A percentile compares a stretch with the other conserved stretches of the same genome.
phyloP scores from a whole-genome alignment of 208 protist species.

The Vickermania spadyakhi region DNA sequence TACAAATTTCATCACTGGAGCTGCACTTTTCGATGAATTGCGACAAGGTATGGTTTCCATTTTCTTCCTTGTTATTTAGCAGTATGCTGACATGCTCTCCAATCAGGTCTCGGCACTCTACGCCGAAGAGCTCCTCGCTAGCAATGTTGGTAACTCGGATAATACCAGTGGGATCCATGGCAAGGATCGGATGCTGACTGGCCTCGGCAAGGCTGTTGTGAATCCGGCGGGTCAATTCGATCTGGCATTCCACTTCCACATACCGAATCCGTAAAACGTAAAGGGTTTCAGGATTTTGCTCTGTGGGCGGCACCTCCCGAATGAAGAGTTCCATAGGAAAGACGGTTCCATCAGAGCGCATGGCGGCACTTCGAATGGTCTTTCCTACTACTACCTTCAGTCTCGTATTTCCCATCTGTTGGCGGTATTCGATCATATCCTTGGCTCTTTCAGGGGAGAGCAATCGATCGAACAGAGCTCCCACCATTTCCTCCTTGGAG shows the following conservation, averaged over 20 bases:
- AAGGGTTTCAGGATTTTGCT: background rate
- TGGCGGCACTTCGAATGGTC: conserved; percentile 7
- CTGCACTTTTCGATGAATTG: background rate
- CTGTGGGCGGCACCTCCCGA: conserved; percentile 14
- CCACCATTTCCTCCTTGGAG: conserved; percentile 15
- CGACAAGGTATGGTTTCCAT: conserved; percentile 5
- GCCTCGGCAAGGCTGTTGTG: background rate
- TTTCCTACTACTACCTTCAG: background rate
- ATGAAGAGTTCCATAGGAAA: conserved; percentile 19
- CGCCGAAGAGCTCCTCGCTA: background rate
- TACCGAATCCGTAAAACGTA: background rate
- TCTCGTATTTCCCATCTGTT: background rate
- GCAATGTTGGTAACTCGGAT: conserved; percentile 4
- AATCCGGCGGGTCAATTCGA: background rate
- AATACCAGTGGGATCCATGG: conserved; percentile 1
- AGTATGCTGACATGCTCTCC: conserved; percentile 6
- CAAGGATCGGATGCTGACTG: conserved; percentile 7
- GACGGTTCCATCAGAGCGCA: conserved; percentile 2
- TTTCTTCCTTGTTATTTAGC: conserved; percentile 5
- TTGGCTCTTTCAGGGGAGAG: conserved; percentile 16
- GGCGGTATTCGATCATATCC: conserved; percentile 23
- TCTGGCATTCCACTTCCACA: background rate
- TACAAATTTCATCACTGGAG: conserved; percentile 5
- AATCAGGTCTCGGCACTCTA: conserved; percentile 2
- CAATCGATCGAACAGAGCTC: conserved; percentile 32